Evolutionary conservation across 495 filamentous ascomycete species (phyloP).

Genomic region (Lasiosphaeriaceae sp.): DNA sequence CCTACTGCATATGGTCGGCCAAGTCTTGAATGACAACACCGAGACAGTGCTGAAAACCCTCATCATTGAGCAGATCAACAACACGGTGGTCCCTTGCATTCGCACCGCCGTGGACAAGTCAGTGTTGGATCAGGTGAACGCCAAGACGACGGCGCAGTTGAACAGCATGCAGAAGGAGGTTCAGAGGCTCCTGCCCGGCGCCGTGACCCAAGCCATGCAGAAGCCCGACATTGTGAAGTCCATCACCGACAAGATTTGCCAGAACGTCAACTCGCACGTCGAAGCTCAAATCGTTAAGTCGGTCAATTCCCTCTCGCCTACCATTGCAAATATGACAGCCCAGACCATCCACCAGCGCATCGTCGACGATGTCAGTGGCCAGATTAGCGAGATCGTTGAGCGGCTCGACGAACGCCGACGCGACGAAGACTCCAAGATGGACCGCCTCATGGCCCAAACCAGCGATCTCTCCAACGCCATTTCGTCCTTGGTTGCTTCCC

Average conservation of each 20-base stretch:
- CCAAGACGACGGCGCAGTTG: conserved; percentile 44
- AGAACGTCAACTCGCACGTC: conserved; percentile 60
- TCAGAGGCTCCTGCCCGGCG: conserved; percentile 41
- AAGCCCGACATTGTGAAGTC: conserved; percentile 63
- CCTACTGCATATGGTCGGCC: conserved; percentile 79
- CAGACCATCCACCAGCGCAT: conserved; percentile 57
- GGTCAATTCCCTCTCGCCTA: conserved; percentile 61
- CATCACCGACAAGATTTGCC: conserved; percentile 66
- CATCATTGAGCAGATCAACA: conserved; percentile 62
- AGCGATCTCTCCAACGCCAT: conserved; percentile 68
- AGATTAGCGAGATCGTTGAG: conserved; percentile 34
- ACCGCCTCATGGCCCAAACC: conserved; percentile 72
- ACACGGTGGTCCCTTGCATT: conserved; percentile 56
- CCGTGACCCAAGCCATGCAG: conserved; percentile 55
- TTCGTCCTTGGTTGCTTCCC: conserved; percentile 60
- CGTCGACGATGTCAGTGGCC: conserved; percentile 25
- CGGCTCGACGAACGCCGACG: conserved; percentile 65
- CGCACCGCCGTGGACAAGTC: conserved; percentile 40
- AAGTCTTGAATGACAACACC: conserved; percentile 84
- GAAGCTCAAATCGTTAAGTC: conserved; percentile 62
- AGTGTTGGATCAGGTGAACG: conserved; percentile 40
- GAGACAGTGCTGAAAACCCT: conserved; percentile 73
- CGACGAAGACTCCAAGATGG: conserved; percentile 72
- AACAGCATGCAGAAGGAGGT: conserved; percentile 60
- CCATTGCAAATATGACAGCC: conserved; percentile 52